Evolutionary conservation across 2,329 filamentous ascomycete species (phyloP), one percentile per base, ranked within the genome.

Genomic region (Trichoderma sp.): DNA sequence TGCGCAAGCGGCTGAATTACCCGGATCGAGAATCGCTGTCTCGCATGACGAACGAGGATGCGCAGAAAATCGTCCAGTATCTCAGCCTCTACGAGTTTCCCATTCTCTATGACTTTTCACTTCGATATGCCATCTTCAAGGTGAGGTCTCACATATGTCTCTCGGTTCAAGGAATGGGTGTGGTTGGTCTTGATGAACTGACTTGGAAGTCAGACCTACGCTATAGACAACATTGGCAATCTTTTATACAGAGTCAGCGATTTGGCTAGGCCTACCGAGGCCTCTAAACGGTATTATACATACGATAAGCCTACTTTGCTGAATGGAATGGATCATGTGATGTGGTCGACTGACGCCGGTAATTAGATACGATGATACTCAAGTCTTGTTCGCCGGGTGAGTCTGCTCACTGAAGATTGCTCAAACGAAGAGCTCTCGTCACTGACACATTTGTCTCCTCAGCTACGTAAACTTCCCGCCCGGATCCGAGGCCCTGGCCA

Each of bases 21-120:
- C 67, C 72, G 5, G 72, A 77, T 66, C 77, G 78, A 14, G 68
- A 67, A 9, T 79, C 78, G 5, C 63, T 80, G 9, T 70, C 74
- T 10, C 67, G 69, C 58, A 81, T 81, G 79, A 80, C 77, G 17
- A 75, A 77, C 48, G 67, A 75, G 66, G 78, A 84, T 58, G 80
- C 83, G 6, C 79, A 81, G 65, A 74, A 76, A 63, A 79, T 83
- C 66, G 70, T 81, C 17, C 65, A 72, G 73, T 41, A 65, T 78
- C 30, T 34, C 7, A 65, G 71, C 5, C 63, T 71, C 17, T 67
- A 69, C 1, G 79, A 81, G 62, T 80, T 80, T 43, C 78, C 79
- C 0, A 69, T 74, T 10, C 71, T 78, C 34, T 78, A 76, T 66
- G 73, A 76, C 15, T 66, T 78, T 34, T 71, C 74, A 1, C 68